phyloP scores from a whole-genome alignment of 1,284 basidiomycete genomes.

The Rhodotorula sp. region DNA sequence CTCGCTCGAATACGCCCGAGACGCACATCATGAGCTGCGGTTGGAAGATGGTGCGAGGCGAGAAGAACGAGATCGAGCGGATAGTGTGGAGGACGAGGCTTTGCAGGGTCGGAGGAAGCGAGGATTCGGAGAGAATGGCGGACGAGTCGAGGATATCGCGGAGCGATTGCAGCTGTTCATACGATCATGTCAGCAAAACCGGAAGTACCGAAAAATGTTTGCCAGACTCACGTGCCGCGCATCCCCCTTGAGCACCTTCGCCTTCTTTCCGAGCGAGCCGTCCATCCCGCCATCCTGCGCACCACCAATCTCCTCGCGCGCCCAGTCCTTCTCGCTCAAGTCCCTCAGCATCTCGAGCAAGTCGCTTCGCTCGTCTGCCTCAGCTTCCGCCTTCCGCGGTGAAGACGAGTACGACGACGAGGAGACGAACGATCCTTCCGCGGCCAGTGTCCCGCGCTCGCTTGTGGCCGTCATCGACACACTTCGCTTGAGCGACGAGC shows the following conservation, averaged over 20 bases:
- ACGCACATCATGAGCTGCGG: slow-evolving; percentile 34
- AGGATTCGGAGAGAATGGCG: neutral
- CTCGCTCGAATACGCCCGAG: slow-evolving; percentile 14
- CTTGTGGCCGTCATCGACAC: neutral
- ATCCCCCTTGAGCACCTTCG: slow-evolving; percentile 5
- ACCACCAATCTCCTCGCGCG: slow-evolving; percentile 12
- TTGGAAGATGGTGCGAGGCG: slow-evolving; percentile 32
- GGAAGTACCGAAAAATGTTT: neutral
- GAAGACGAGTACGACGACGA: neutral
- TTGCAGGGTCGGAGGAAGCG: slow-evolving; percentile 15
- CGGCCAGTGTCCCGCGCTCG: neutral
- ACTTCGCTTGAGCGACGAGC: neutral
- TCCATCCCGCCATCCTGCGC: neutral
- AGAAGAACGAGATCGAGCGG: slow-evolving; percentile 18
- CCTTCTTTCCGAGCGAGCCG: neutral
- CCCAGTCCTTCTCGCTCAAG: slow-evolving; percentile 4
- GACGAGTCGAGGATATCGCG: slow-evolving; percentile 27
- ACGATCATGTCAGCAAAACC: neutral
- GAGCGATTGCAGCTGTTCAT: slow-evolving; percentile 13
- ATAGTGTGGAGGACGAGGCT: slow-evolving; percentile 17
- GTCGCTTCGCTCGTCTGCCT: slow-evolving; percentile 12
- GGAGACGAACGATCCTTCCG: neutral
- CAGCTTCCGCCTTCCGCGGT: neutral
- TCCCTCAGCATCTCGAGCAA: slow-evolving; percentile 18
- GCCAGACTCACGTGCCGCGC: slow-evolving; percentile 7